Conservation (phyloP, 2,329 filamentous ascomycete species). For the Hyphodiscus sp. region DNA sequence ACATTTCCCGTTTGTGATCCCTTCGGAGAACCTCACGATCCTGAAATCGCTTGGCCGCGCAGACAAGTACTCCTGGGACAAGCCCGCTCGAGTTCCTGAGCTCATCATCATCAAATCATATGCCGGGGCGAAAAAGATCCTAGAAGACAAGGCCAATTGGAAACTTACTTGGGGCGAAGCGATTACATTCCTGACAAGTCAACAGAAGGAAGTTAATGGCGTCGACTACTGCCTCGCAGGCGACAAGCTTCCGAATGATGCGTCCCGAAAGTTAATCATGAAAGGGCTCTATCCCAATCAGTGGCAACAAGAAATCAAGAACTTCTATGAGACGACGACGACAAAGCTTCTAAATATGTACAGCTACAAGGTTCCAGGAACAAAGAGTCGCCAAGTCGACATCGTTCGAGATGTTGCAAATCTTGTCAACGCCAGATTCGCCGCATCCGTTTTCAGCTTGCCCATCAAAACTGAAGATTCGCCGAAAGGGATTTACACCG, state of each 20-base stretch:
- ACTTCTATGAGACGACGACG: slow-evolving; percentile 60
- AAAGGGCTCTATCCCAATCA: slow-evolving; percentile 54
- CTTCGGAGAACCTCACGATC: slow-evolving; percentile 65
- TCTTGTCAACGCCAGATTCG: slow-evolving; percentile 48
- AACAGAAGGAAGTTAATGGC: slow-evolving; percentile 42
- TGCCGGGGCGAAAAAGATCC: slow-evolving; percentile 52
- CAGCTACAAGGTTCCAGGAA: slow-evolving; percentile 51
- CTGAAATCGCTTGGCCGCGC: slow-evolving; percentile 60
- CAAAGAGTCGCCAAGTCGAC: slow-evolving; percentile 56
- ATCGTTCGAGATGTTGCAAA: slow-evolving; percentile 55
- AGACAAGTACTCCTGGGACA: slow-evolving; percentile 62
- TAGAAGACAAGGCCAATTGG: slow-evolving; percentile 54
- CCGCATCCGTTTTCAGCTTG: slow-evolving; percentile 46
- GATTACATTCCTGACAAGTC: slow-evolving; percentile 56
- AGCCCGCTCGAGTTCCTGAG: slow-evolving; percentile 45
- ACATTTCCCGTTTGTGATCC: slow-evolving; percentile 49
- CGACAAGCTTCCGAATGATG: slow-evolving; percentile 31
- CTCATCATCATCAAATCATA: slow-evolving; percentile 54
- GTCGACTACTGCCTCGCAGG: slow-evolving; percentile 51
- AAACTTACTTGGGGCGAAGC: slow-evolving; percentile 58
- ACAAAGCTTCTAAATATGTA: slow-evolving; percentile 57
- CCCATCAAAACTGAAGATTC: slow-evolving; percentile 47
- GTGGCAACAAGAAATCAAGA: slow-evolving; percentile 56
- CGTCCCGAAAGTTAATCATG: slow-evolving; percentile 47
- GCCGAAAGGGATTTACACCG: slow-evolving; percentile 45